Evolutionary conservation across 2,329 filamentous ascomycete species (phyloP).

Genomic region (Beauveria medogensis): DNA sequence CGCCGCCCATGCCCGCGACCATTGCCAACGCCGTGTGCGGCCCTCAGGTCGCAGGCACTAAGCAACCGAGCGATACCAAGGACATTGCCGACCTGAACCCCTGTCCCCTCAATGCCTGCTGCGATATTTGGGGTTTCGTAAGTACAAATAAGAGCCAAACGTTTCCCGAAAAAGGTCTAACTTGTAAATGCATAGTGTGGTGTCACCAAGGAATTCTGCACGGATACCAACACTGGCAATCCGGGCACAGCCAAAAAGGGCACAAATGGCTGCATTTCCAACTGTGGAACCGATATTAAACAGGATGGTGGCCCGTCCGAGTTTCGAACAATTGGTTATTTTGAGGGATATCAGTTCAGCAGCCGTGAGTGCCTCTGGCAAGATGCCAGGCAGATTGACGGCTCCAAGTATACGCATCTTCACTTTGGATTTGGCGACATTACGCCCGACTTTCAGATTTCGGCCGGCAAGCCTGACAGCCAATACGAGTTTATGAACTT

Average conservation of each 20-base stretch:
- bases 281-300: not conserved
- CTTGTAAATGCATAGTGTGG: slow-evolving; percentile 24
- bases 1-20: slow-evolving; percentile 16
- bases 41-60: slow-evolving; percentile 18
- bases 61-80: slow-evolving; percentile 9
- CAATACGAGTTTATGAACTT: no score
- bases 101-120: slow-evolving; percentile 23
- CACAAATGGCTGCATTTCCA: slow-evolving; percentile 11
- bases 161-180: no score
- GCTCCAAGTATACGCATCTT: slow-evolving; percentile 14
- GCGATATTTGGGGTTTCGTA: slow-evolving; percentile 26
- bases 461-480: not conserved
- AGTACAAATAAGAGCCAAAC: no score
- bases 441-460: slow-evolving; percentile 14
- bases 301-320: slow-evolving; percentile 6
- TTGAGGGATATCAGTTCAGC: slow-evolving; percentile 10
- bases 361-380: slow-evolving; percentile 14
- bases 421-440: slow-evolving; percentile 20
- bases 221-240: slow-evolving; percentile 3
- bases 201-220: slow-evolving; percentile 30
- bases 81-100: slow-evolving; percentile 19
- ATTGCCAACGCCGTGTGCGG: slow-evolving; percentile 17
- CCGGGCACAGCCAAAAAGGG: slow-evolving; percentile 10
- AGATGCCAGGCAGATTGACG: slow-evolving; percentile 19
- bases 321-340: slow-evolving; percentile 17